phyloP scores from a whole-genome alignment of 169 alveolate genomes.

The Eimeria falciformis region DNA sequence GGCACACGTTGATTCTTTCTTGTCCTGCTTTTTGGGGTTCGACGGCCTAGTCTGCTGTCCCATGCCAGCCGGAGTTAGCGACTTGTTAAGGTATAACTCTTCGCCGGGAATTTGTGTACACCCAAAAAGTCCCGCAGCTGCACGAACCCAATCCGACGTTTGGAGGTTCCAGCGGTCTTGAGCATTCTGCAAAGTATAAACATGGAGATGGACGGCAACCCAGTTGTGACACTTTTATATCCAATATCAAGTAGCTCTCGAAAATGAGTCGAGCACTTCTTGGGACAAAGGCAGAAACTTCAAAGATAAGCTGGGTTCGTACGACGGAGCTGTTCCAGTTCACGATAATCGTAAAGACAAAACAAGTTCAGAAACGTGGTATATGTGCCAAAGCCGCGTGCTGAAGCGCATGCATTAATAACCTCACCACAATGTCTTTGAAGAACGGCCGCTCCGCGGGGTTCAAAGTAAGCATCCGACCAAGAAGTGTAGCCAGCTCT shows the following conservation, averaged over 20 bases:
- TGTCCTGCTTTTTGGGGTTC: constrained; percentile 27
- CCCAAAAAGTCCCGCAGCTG: constrained; percentile 42
- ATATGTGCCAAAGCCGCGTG: too few species aligned
- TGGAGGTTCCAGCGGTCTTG: constrained; percentile 71
- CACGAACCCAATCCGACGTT: constrained; percentile 68
- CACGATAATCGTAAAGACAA: too few species aligned
- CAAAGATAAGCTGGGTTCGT: too few species aligned
- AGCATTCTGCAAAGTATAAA: constrained; percentile 26
- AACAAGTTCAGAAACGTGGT: too few species aligned
- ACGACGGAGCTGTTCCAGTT: too few species aligned
- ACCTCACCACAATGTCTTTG: constrained; percentile 49
- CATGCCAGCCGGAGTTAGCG: constrained; percentile 67
- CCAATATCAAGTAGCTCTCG: too few species aligned
- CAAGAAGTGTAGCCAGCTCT: constrained; percentile 33
- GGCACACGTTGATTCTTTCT: constrained; percentile 19
- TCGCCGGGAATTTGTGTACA: constrained; percentile 38
- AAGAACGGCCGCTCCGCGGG: constrained; percentile 55
- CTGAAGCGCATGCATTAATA: too few species aligned
- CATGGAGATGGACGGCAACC: neutral
- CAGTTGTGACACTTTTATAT: too few species aligned
- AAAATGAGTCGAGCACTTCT: neutral
- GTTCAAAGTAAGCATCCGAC: constrained; percentile 55
- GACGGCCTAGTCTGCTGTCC: constrained; percentile 44
- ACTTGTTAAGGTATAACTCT: constrained; percentile 57
- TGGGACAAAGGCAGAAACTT: neutral